Base-by-base conservation (phyloP, 169 alveolate genomes). In the Plasmodium inui region DNA sequence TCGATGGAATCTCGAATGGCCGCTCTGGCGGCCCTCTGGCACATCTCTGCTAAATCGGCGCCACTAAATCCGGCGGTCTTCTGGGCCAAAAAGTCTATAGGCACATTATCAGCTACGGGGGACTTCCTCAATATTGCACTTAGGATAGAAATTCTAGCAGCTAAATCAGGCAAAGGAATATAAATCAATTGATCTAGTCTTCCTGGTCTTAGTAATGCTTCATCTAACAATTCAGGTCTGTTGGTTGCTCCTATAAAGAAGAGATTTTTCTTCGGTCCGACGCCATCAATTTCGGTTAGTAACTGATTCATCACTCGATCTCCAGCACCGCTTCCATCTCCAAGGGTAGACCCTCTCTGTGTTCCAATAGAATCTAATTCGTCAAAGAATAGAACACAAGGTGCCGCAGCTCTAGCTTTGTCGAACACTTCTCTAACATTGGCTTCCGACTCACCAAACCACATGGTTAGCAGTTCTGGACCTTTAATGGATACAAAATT, bases 381-480 rank as follows among this genome's bases (percentile, higher is more conserved):
- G 97, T 99, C 99, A 92, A 99, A 99, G 98, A 99, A 99, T 37
- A 99, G 96, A 50, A 99, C 99, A 94, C 99, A 99, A 9, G 99
- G 99, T 26, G 99, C 99, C 30, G 99, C 99, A 22, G 99, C 98
- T 93, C 99, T 98, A 74, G 99, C 99, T 98, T 99, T 99, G 96
- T 99, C 99, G 93, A 99, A 99, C 28, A 99, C 99, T 95, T 99
- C 99, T 83, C 99, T 97, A 19, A 99, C 99, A 95, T 99, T 99
- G 8, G 99, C 99, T 96, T 99, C 99, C 30, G 99, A 98, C 88
- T 99, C 99, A 50, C 99, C 99, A 94, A 99, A 99, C 99, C 99
- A 99, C 99, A 99, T 99, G 22, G 99, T 99, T 86, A 99, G 96
- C 73, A 99, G 97, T 96, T 99, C 99, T 17, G 99, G 99, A 37